Evolutionary conservation across 2,329 filamentous ascomycete genomes (phyloP), one percentile per base, ranked within the genome.

Genomic region (Emmonsia crescens): DNA sequence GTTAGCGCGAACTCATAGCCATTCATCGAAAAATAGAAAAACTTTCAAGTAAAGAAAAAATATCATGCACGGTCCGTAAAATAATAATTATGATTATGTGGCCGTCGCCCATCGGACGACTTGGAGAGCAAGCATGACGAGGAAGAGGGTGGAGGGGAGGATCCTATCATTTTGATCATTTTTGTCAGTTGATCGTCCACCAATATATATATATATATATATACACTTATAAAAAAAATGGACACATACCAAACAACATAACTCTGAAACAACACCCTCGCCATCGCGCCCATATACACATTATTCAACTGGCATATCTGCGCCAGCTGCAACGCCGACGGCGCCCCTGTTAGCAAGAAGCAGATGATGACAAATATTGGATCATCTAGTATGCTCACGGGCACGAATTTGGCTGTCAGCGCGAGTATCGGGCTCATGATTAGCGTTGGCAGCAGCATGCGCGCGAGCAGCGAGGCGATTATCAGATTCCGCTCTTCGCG

Each of bases 291-390:
- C 80, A 97, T 93, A 74, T 91, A 99, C 10, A 99, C 94, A 65
- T 88, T 88, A 76, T 99, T 99, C 77, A 97, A 89, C 81, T 97
- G 94, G 77, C 94, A 99, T 64, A 99, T 99, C 77, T 99, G 94
- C 6, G 94, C 93, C 71, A 99, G 79, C 77, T 99, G 94, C 66
- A 99, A 80, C 31, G 94, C 94, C 65, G 89, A 95, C 5, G 94
- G 94, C 2, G 94, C 94, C 42, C 94, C 94, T 0, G 91, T 93
- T 67, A 99, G 88, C 66, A 99, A 80, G 82, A 97, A 99, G 77
- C 92, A 96, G 42, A 99, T 94, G 67, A 99, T 90, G 67, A 99
- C 87, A 75, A 99, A 99, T 69, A 99, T 99, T 10, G 94, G 94
- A 72, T 99, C 94, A 72, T 95, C 94, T 40, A 99, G 80, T 68